Evolutionary conservation across 306 rosid genomes (phyloP), one percentile per base, ranked within the genome.

Genomic region (Bauhinia variegata): DNA sequence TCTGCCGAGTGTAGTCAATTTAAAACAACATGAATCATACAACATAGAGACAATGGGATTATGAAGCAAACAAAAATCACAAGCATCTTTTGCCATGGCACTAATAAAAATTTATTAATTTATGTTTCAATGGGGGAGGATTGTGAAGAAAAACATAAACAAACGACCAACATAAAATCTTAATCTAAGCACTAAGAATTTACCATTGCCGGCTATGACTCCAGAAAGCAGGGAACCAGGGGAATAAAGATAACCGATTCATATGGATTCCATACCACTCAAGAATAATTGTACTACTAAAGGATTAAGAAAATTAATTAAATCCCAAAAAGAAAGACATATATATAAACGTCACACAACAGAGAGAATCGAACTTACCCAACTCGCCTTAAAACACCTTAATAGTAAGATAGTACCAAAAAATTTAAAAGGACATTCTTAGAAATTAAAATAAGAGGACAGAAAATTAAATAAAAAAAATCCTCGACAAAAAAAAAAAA

Each of bases 351-450:
- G 54, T 68, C 43, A 62, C 31, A 50, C 2, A 60, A 15, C 32
- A 48, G 34, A 61, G 59, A 47, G 19, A 57, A 70, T 54, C 73
- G 16, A 74, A 58, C 44, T 7, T 14, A 67, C 62, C 71, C 23
- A 54, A 51, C 51, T 53, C 28, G 11, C 47, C 4, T 4, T 52
- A 51, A 15, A 15, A 57, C 23, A 54, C 3, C 1, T 28, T 4
- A 39, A 42, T 6, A 38, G 23, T 2, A 32, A 60, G n/a, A 38
- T 14, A 65, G 7, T 17, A 48, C 1, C 16, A 52, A 39, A 18
- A 54, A 2, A 50, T 55, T 54, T 32, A 5, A 41, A 39, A 17
- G 30, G 3, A 36, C 16, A 68, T 31, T 39, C 16, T 23, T 9
- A 16, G 38, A 55, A 72, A 52, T 38, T 33, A 17, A 8, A 72